A percentile compares a stretch with the other conserved stretches of the same genome.
These are phyloP conservation scores for Collybia nuda DNA, from an alignment of 768 basidiomycete genomes.

Conservation along the genomic window DNA sequence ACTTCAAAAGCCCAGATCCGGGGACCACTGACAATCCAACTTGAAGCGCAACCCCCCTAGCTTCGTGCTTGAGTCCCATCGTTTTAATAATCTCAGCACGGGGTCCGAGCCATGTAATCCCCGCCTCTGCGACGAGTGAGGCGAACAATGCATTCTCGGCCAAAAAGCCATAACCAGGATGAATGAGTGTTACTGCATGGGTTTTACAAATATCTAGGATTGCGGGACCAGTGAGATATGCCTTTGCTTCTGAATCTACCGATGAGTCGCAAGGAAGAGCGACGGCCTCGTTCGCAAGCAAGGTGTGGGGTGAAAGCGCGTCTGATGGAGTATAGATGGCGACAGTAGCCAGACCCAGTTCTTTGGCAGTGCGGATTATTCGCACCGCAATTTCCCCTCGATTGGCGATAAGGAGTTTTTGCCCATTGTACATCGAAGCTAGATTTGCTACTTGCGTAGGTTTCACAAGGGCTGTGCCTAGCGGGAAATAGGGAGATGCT, in stretches of 20 bases:
- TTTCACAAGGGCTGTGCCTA: not conserved
- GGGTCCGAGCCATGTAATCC: conserved; percentile 61
- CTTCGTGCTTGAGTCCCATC: conserved; percentile 68
- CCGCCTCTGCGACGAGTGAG: conserved; percentile 38
- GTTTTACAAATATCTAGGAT: conserved; percentile 44
- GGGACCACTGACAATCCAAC: conserved; percentile 57
- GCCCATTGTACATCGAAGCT: conserved; percentile 17
- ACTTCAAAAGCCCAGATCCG: conserved; percentile 49
- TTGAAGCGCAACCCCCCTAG: conserved; percentile 40
- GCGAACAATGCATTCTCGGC: conserved; percentile 65
- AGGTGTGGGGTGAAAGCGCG: conserved; percentile 56
- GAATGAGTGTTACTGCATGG: conserved; percentile 47
- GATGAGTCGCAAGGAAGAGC: conserved; percentile 24
- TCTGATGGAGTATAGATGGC: conserved; percentile 62
- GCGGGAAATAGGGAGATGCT: not conserved
- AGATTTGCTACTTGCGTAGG: not conserved
- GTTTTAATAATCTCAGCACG: conserved; percentile 42
- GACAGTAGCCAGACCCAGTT: conserved; percentile 51
- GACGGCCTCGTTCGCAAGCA: conserved; percentile 50
- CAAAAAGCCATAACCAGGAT: conserved; percentile 67
- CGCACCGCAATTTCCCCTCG: conserved; percentile 73
- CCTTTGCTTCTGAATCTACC: conserved; percentile 35
- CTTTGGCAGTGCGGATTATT: conserved; percentile 55
- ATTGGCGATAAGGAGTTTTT: conserved; percentile 66
- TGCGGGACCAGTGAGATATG: conserved; percentile 37